These are phyloP conservation scores for Trichoderma lentiforme DNA, from an alignment of 2,329 filamentous ascomycete species.

Conservation along the genomic window DNA sequence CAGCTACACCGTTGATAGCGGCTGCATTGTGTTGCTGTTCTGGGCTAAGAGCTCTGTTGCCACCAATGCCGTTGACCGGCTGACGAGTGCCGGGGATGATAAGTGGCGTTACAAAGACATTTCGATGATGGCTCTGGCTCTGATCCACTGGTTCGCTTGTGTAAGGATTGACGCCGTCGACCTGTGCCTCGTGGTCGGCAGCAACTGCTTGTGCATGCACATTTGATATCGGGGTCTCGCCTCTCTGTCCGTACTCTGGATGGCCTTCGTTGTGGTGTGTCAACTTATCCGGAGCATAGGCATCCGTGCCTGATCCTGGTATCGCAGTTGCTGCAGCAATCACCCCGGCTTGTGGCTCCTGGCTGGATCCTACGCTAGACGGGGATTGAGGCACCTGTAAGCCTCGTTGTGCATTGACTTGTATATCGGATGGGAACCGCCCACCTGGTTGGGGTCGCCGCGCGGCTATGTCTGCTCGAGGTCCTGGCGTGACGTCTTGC, in stretches of 20 bases:
- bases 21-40: background rate
- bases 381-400: conserved; percentile 76
- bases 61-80: background rate
- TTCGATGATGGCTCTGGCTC: conserved; percentile 20
- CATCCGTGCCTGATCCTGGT: conserved; percentile 31
- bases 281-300: conserved; percentile 33
- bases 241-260: conserved; percentile 46
- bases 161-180: conserved; percentile 58
- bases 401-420: conserved; percentile 73
- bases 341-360: conserved; percentile 53
- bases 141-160: conserved; percentile 43
- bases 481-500: conserved; percentile 43
- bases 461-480: conserved; percentile 49
- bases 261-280: conserved; percentile 13
- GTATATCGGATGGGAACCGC: conserved; percentile 91
- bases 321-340: conserved; percentile 56
- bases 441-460: conserved; percentile 86
- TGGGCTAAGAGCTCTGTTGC: background rate
- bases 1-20: background rate
- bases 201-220: conserved; percentile 50
- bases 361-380: conserved; percentile 74
- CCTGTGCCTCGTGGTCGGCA: conserved; percentile 47
- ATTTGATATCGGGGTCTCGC: conserved; percentile 45
- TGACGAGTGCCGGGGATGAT: conserved; percentile 1
- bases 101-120: background rate